A percentile compares a stretch with the other conserved stretches of the same genome.
Conservation (phyloP, 2,329 filamentous ascomycete species). For the Fusarium nygamai region DNA sequence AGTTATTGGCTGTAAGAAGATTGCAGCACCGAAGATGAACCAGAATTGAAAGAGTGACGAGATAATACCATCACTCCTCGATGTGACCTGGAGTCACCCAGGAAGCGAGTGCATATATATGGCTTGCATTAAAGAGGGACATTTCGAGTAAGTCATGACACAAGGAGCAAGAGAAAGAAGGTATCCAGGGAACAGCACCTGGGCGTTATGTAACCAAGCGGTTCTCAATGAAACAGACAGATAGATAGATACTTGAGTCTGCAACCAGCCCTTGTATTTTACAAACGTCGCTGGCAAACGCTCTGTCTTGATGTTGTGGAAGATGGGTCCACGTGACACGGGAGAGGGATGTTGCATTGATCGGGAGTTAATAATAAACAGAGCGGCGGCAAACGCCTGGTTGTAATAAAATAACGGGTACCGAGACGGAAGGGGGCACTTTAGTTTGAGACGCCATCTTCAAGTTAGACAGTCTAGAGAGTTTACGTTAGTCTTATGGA, state of each 20-base stretch:
- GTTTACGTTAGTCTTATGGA: not conserved
- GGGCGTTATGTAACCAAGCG: not conserved
- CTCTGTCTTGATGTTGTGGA: not conserved
- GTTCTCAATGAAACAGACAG: not conserved
- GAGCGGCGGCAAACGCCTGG: not conserved
- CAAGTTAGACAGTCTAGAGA: not conserved
- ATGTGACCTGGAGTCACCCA: not conserved
- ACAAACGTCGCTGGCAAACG: not conserved
- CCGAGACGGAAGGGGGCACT: not conserved
- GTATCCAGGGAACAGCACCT: not conserved
- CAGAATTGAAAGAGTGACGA: not conserved
- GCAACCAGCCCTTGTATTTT: not conserved
- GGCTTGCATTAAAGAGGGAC: not conserved
- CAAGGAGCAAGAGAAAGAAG: not conserved
- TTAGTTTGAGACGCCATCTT: constrained; percentile 19
- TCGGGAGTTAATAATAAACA: constrained; percentile 5
- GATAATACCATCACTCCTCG: not conserved
- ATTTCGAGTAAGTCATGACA: not conserved
- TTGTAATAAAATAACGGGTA: not conserved
- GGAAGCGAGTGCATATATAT: not conserved
- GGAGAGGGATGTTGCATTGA: not conserved
- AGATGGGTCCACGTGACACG: constrained; percentile 11
- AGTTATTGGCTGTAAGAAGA: not conserved
- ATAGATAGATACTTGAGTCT: not conserved
- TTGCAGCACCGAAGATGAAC: not conserved